A percentile compares a stretch with the other conserved stretches of the same genome.
Evolutionary conservation across 176 grass and related monocot genomes (phyloP).

Genomic region (Lolium rigidum): DNA sequence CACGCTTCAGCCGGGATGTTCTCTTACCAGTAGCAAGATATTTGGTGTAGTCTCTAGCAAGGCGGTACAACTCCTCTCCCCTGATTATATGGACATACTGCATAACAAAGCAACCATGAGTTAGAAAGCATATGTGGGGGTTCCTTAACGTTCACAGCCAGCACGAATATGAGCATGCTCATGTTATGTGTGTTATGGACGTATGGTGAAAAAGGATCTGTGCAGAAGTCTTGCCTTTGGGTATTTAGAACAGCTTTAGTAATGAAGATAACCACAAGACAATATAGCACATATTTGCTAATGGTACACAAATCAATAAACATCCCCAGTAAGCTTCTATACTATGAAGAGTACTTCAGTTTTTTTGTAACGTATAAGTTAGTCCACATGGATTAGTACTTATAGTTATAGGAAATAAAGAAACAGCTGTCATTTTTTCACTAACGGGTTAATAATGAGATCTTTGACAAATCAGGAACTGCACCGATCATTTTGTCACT

Average conservation of each 20-base stretch:
- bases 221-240: background rate
- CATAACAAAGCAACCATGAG: conserved; percentile 21
- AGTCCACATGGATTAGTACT: background rate
- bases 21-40: conserved; percentile 73
- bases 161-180: conserved; percentile 18
- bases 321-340: conserved; percentile 6
- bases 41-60: conserved; percentile 78
- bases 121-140: background rate
- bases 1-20: conserved; percentile 60
- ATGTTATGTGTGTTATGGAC: background rate
- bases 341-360: background rate
- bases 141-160: background rate
- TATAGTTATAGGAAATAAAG: background rate
- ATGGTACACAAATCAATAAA: background rate
- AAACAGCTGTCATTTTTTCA: background rate
- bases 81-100: conserved; percentile 87
- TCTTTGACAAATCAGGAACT: conserved; percentile 14
- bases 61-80: conserved; percentile 72
- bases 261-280: conserved; percentile 20
- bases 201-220: background rate
- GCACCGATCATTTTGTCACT: background rate
- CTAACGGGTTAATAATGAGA: background rate
- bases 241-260: background rate
- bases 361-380: conserved; percentile 10
- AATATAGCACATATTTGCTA: background rate